A percentile compares a stretch with the other conserved stretches of the same genome.
These are phyloP conservation scores for Tylopilus sp. DNA, from an alignment of 768 basidiomycete species.

Conservation along the genomic window DNA sequence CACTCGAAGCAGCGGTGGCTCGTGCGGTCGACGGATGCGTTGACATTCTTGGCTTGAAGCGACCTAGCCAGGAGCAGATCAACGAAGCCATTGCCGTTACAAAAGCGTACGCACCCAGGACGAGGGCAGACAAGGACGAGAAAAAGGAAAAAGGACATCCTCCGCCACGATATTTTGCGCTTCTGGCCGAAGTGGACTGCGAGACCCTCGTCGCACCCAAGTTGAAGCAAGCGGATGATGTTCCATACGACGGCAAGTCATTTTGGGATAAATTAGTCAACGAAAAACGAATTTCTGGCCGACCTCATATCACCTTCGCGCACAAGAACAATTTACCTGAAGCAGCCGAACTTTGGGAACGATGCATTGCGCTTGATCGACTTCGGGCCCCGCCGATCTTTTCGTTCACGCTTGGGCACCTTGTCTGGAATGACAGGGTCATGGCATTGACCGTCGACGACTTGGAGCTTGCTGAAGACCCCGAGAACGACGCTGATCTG, in stretches of 20 bases:
- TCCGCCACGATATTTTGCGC: slow-evolving; percentile 68
- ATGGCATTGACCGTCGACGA: slow-evolving; percentile 78
- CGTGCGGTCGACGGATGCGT: slow-evolving; percentile 59
- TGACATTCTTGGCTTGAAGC: slow-evolving; percentile 48
- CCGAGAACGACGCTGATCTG: slow-evolving; percentile 25
- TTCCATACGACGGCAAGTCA: slow-evolving; percentile 26
- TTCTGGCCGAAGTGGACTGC: slow-evolving; percentile 73
- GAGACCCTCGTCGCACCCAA: slow-evolving; percentile 40
- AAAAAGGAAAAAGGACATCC: slow-evolving; percentile 27
- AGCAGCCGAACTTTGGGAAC: slow-evolving; percentile 43
- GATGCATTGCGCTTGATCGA: slow-evolving; percentile 15
- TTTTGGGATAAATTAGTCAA: slow-evolving; percentile 51
- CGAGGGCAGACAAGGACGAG: slow-evolving; percentile 1
- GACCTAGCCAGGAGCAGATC: slow-evolving; percentile 56
- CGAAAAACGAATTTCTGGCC: slow-evolving; percentile 44
- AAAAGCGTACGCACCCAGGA: slow-evolving; percentile 37
- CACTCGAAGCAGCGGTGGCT: slow-evolving; percentile 50
- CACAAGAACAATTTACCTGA: slow-evolving; percentile 53
- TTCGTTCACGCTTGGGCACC: slow-evolving; percentile 51
- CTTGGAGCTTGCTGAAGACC: slow-evolving; percentile 38
- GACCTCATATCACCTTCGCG: slow-evolving; percentile 86
- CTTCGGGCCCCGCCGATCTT: slow-evolving; percentile 48
- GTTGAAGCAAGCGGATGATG: slow-evolving; percentile 35
- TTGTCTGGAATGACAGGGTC: slow-evolving; percentile 75
- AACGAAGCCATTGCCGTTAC: slow-evolving; percentile 40